Evolutionary conservation across 108 stramenopile genomes (phyloP).

Genomic region (Seminavis robusta): DNA sequence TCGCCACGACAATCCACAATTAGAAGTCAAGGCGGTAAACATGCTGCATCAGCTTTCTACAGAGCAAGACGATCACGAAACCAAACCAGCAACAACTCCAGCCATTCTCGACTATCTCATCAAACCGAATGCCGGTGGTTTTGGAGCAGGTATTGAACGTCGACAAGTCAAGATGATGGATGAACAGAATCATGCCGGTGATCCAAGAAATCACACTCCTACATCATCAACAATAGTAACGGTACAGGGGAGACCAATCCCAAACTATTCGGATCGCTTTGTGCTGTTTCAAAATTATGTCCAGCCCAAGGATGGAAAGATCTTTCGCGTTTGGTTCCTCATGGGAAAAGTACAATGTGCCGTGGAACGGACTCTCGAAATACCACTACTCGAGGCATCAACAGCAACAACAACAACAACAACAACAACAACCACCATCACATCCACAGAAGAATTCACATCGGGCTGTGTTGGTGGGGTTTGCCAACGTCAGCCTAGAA

Average conservation of each 20-base stretch:
- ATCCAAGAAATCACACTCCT: background rate
- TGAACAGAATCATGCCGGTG: background rate
- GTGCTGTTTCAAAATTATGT: conserved; percentile 24
- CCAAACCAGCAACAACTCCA: background rate
- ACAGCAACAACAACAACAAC: background rate
- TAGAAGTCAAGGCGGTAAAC: too few relatives aligned
- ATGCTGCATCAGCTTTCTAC: too few relatives aligned
- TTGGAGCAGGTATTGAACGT: conserved; percentile 33
- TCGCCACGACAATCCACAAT: background rate
- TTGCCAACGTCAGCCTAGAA: too few relatives aligned
- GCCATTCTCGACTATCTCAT: conserved; percentile 9
- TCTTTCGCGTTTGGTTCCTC: conserved; percentile 47
- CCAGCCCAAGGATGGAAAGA: conserved; percentile 14
- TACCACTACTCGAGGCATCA: too few relatives aligned
- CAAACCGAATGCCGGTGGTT: conserved; percentile 48
- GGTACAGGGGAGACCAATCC: background rate
- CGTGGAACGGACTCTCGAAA: conserved; percentile 6
- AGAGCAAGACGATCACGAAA: too few relatives aligned
- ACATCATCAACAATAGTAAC: background rate
- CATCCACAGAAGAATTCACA: background rate
- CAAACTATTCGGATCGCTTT: conserved; percentile 17
- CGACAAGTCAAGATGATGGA: background rate
- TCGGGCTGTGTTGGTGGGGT: background rate
- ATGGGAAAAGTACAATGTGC: conserved; percentile 41
- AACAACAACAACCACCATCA: background rate